These are phyloP conservation scores for Mollisiaceae sp. DNA, from an alignment of 2,329 filamentous ascomycete genomes.

Conservation along the genomic window DNA sequence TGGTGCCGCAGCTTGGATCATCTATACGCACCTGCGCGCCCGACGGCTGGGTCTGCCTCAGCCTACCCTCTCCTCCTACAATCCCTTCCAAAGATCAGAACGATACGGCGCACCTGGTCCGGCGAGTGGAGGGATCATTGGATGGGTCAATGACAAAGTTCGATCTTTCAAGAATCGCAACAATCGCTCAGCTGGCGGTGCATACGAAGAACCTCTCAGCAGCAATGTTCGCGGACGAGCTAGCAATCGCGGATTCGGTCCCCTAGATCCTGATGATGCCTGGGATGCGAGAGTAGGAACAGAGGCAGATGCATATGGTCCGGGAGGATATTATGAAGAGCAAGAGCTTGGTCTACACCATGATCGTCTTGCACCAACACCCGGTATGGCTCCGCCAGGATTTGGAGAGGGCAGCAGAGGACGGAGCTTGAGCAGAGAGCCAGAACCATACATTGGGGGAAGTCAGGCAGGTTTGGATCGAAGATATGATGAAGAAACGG, in stretches of 20 bases:
- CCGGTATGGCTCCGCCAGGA: constrained; percentile 44
- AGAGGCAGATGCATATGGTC: constrained; percentile 69
- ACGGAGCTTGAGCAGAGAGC: constrained; percentile 52
- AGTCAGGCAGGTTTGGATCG: constrained; percentile 50
- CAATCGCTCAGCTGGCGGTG: constrained; percentile 69
- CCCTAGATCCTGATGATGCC: constrained; percentile 81
- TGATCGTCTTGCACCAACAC: constrained; percentile 55
- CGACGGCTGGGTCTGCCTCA: constrained; percentile 76
- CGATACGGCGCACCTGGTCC: constrained; percentile 50
- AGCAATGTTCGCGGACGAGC: constrained; percentile 46
- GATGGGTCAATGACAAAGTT: constrained; percentile 75
- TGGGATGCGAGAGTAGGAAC: constrained; percentile 83
- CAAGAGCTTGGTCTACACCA: constrained; percentile 66
- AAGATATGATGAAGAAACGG: constrained; percentile 53
- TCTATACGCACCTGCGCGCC: constrained; percentile 75
- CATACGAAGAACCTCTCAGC: constrained; percentile 66
- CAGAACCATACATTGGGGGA: constrained; percentile 45
- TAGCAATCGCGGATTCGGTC: constrained; percentile 63
- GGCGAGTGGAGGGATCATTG: constrained; percentile 66
- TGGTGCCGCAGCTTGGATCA: constrained; percentile 67
- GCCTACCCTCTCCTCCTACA: constrained; percentile 69
- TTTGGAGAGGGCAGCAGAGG: constrained; percentile 49
- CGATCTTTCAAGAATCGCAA: constrained; percentile 68
- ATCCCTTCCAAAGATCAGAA: constrained; percentile 63
- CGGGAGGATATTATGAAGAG: constrained; percentile 74